Evolutionary conservation across 2,329 filamentous ascomycete species (phyloP), one percentile per base, ranked within the genome.

Genomic region (Talaromyces verruculosus): DNA sequence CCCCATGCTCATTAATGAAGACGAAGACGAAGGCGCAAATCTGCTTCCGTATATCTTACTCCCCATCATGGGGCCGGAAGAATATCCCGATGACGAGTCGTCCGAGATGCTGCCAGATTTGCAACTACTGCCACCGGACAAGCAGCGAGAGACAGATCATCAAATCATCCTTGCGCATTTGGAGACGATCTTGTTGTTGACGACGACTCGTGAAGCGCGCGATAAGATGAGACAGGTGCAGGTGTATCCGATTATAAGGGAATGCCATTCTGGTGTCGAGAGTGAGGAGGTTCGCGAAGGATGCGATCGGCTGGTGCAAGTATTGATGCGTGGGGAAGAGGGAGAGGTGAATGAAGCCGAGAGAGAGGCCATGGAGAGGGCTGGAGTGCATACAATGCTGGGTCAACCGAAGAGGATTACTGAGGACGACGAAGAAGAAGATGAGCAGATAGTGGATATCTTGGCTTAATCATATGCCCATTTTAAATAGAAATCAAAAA

Each of bases 221-320:
- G 90, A 96, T 6, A 80, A 86, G 64, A 82, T 98, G 84, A 85
- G 93, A 19, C 81, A 84, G 19, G 83, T 94, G 55, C 91, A 92
- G 72, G 91, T 97, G 0, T 99, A 99, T 77, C 92, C 93, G 0
- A 88, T 98, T 57, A 83, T 98, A 22, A 85, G 95, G 61, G 95
- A 98, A 78, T 89, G 91, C 37, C 95, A 99, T 82, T 73, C 89
- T 68, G 86, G 88, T 25, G 88, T 93, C 4, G 84, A 93, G 25
- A 84, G 97, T 73, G 92, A 96, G 55, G 89, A 84, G 17, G 91
- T 98, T 2, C 84, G 86, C 69, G 93, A 97, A 71, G 91, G 88
- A 0, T 96, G 91, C 72, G 95, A 98, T 77, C 85, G 95, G 65
- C 75, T 98, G 62, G 95, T 99, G 57, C 92, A 99, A 75, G 88